A percentile compares a stretch with the other conserved stretches of the same genome.
phyloP scores from a whole-genome alignment of 2,329 filamentous ascomycete genomes.

The Phyllosticta citrichinensis region DNA sequence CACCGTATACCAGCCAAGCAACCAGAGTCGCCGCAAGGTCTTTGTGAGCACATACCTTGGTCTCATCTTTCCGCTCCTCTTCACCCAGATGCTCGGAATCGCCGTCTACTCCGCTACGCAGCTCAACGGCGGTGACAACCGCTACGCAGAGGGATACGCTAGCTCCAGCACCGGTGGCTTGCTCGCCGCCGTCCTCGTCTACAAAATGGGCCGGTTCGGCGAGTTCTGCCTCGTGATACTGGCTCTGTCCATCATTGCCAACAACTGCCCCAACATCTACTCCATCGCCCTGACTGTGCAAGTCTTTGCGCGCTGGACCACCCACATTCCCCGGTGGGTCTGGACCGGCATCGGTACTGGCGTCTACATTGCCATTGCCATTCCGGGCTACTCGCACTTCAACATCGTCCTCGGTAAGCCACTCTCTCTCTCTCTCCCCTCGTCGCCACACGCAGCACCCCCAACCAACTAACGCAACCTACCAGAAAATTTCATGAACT shows the following conservation, averaged over 20 bases:
- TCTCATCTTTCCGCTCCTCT: conserved; percentile 60
- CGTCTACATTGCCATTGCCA: conserved; percentile 58
- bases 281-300: conserved; percentile 57
- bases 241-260: conserved; percentile 56
- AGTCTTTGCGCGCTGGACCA: conserved; percentile 49
- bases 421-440: neutral
- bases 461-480: conserved; percentile 52
- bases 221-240: conserved; percentile 61
- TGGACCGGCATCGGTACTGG: conserved; percentile 55
- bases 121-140: conserved; percentile 43
- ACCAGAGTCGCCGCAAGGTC: conserved; percentile 49
- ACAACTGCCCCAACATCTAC: conserved; percentile 62
- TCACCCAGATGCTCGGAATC: conserved; percentile 63
- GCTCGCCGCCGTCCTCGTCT: conserved; percentile 53
- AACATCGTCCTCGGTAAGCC: conserved; percentile 4
- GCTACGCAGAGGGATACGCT: conserved; percentile 46
- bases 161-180: conserved; percentile 55
- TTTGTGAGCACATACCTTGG: conserved; percentile 62
- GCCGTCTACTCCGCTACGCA: conserved; percentile 57
- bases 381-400: conserved; percentile 48
- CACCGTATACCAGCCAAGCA: conserved; percentile 64
- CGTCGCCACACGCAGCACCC: neutral
- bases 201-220: conserved; percentile 56
- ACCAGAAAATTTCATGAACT: conserved; percentile 59
- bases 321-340: conserved; percentile 55